phyloP scores from a whole-genome alignment of 139 green algal species.

The Chlorella sp. region DNA sequence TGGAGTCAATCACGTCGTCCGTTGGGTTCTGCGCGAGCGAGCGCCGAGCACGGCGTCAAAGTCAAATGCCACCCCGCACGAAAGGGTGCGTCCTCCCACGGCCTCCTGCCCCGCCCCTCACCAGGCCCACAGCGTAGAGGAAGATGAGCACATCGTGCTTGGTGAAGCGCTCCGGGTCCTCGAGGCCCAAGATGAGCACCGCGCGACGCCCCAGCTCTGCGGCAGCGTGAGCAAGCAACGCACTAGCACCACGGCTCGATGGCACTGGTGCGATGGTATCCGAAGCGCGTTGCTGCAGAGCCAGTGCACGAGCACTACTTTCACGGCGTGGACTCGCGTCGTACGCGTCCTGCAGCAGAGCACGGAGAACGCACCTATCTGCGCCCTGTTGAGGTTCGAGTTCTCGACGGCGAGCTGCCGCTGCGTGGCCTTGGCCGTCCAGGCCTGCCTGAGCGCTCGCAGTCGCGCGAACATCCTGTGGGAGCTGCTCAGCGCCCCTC shows the following conservation, averaged over 20 bases:
- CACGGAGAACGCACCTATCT: slow-evolving; percentile 15
- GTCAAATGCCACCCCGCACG: not conserved
- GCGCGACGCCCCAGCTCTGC: slow-evolving; percentile 32
- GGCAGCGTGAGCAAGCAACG: not conserved
- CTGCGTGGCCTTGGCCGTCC: not conserved
- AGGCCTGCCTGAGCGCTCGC: not conserved
- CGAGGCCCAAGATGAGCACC: slow-evolving; percentile 27
- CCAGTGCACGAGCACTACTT: too few species aligned
- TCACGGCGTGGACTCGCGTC: too few species aligned
- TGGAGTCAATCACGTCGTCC: slow-evolving; percentile 37
- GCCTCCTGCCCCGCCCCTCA: slow-evolving; percentile 20
- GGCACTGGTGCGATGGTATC: too few species aligned
- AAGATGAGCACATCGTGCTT: slow-evolving; percentile 41
- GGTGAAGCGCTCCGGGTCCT: slow-evolving; percentile 5
- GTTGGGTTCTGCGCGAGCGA: slow-evolving; percentile 6
- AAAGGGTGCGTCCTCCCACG: too few species aligned
- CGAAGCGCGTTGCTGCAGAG: too few species aligned
- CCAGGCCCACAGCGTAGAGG: slow-evolving; percentile 41
- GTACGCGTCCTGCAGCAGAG: not conserved
- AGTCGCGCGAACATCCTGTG: not conserved
- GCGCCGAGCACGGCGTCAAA: not conserved
- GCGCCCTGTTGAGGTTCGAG: slow-evolving; percentile 8
- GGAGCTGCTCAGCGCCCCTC: too few species aligned
- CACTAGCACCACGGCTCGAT: not conserved
- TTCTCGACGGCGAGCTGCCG: slow-evolving; percentile 16